Evolutionary conservation across 768 basidiomycete genomes (phyloP).

Genomic region (Lentinula raphanica): DNA sequence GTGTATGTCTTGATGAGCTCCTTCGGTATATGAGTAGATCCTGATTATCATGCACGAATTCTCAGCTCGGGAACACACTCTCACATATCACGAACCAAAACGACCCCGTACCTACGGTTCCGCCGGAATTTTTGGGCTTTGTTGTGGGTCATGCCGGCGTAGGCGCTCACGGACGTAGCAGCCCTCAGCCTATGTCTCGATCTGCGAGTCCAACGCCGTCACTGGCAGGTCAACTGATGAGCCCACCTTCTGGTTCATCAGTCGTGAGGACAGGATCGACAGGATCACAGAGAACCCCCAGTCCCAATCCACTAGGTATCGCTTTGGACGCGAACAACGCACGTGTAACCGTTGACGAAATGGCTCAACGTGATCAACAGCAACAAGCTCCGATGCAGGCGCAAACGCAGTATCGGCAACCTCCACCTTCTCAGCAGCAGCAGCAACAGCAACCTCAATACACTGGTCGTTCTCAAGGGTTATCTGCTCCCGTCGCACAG

Average conservation of each 20-base stretch:
- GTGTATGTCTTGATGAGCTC: slow-evolving; percentile 13
- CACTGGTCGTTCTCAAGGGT: slow-evolving; percentile 29
- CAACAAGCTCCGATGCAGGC: slow-evolving; percentile 17
- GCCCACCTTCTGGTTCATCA: slow-evolving; percentile 7
- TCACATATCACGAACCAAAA: slow-evolving; percentile 33
- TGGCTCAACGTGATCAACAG: slow-evolving; percentile 57
- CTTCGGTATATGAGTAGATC: neutral
- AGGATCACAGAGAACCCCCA: slow-evolving; percentile 49
- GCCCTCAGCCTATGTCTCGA: slow-evolving; percentile 50
- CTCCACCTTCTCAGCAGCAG: slow-evolving; percentile 33
- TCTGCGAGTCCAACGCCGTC: slow-evolving; percentile 12
- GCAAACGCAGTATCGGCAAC: slow-evolving; percentile 19
- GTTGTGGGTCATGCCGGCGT: slow-evolving; percentile 67
- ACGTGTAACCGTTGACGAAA: slow-evolving; percentile 72
- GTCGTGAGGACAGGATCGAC: slow-evolving; percentile 21
- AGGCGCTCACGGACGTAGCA: slow-evolving; percentile 67
- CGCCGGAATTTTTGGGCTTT: slow-evolving; percentile 30
- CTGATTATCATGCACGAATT: slow-evolving; percentile 1
- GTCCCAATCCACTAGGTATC: slow-evolving; percentile 79
- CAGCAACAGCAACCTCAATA: slow-evolving; percentile 31
- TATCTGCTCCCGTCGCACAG: slow-evolving; percentile 3
- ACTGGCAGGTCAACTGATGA: slow-evolving; percentile 13
- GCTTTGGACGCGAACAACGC: slow-evolving; percentile 69
- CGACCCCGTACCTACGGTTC: slow-evolving; percentile 37
- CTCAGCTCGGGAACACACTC: slow-evolving; percentile 17